phyloP scores from a whole-genome alignment of 805 yeast species.

The Yarrowia alimentaria region DNA sequence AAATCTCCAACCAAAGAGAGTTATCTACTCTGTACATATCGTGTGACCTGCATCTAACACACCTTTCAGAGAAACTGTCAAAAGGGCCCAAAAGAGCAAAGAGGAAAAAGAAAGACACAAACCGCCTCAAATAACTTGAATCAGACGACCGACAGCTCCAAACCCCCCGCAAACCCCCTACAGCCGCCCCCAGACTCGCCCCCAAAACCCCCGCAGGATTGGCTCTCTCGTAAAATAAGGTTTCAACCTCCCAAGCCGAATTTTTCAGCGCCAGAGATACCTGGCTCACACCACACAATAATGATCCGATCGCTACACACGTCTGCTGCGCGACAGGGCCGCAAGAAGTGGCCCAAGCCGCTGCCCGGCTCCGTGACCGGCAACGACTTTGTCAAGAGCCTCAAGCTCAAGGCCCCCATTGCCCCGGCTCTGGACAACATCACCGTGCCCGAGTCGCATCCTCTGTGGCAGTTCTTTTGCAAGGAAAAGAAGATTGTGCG shows the following conservation, averaged over 20 bases:
- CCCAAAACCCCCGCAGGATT: too few species aligned
- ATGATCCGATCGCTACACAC: constrained; percentile 27
- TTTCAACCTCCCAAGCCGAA: constrained; percentile 1
- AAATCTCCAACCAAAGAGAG: too few species aligned
- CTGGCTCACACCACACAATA: constrained; percentile 4
- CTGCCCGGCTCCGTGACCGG: constrained; percentile 12
- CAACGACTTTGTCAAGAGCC: constrained; percentile 13
- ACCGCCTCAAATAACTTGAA: too few species aligned
- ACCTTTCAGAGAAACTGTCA: neutral
- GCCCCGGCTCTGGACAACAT: constrained; percentile 76
- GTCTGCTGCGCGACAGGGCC: constrained; percentile 24
- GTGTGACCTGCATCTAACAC: too few species aligned
- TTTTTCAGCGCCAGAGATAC: constrained; percentile 7
- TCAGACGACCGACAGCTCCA: too few species aligned
- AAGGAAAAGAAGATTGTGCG: constrained; percentile 61
- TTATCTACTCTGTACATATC: too few species aligned
- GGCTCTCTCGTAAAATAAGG: too few species aligned
- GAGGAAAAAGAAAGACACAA: too few species aligned
- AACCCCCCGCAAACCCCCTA: too few species aligned
- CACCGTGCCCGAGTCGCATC: constrained; percentile 77
- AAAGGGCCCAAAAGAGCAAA: too few species aligned
- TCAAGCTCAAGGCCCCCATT: constrained; percentile 70
- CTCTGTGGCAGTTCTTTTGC: constrained; percentile 88
- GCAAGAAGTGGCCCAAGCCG: constrained; percentile 28
- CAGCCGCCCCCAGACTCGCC: too few species aligned